phyloP scores from a whole-genome alignment of 495 filamentous ascomycete species.

The Cercophora sp. region DNA sequence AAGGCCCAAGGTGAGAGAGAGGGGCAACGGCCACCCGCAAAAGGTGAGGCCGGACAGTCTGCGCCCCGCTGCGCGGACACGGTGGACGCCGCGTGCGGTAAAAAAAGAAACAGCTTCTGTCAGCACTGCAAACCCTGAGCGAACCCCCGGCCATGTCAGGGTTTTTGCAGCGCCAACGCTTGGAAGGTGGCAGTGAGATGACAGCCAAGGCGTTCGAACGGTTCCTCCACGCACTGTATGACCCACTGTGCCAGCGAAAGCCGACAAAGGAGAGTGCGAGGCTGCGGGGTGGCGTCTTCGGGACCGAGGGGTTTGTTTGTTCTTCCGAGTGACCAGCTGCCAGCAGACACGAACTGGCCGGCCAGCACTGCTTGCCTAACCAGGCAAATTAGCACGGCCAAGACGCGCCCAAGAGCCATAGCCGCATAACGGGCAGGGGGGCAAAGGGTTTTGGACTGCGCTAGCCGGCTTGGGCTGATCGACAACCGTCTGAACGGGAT shows the following conservation, averaged over 20 bases:
- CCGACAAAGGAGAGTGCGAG: not conserved
- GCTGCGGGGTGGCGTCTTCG: slow-evolving; percentile 2
- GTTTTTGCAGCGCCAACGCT: not conserved
- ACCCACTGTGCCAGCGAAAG: not conserved
- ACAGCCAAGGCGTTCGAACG: not conserved
- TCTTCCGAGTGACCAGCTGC: not conserved
- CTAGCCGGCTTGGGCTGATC: slow-evolving; percentile 11
- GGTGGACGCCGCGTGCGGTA: not conserved
- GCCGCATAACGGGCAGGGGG: slow-evolving; percentile 2
- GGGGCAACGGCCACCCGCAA: not conserved
- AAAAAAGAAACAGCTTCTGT: slow-evolving; percentile 1
- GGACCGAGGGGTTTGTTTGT: slow-evolving; percentile 4
- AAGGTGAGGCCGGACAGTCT: not conserved
- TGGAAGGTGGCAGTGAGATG: slow-evolving; percentile 1
- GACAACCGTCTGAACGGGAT: slow-evolving; percentile 3
- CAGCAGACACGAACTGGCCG: not conserved
- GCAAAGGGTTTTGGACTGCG: not conserved
- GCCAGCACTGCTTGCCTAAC: slow-evolving; percentile 1
- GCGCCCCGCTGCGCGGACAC: not conserved
- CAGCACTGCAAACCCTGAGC: slow-evolving; percentile 2
- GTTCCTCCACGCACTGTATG: not conserved
- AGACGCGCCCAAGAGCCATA: not conserved
- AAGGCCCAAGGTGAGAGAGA: not conserved
- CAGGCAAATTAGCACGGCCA: not conserved
- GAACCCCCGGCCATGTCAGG: not conserved